Evolutionary conservation across 2,329 filamentous ascomycete species (phyloP), one percentile per base, ranked within the genome.

Genomic region (Cladosporium sp.): DNA sequence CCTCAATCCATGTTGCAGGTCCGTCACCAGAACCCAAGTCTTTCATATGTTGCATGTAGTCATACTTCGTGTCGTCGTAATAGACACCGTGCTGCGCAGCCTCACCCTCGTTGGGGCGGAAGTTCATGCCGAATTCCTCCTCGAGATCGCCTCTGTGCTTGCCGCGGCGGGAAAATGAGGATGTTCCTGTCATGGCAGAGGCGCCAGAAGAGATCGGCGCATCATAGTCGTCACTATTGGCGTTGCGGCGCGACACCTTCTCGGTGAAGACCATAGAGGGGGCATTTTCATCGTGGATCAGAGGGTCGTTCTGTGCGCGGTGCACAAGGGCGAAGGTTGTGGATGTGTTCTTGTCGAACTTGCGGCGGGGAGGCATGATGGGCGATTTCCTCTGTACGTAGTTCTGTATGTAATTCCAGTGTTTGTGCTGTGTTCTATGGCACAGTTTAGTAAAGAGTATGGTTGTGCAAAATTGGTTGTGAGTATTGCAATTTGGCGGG

Each of bases 41-140:
- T 56, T 91, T 88, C 81, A 99, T 79, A 75, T 99, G 94, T 74
- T 99, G 94, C 94, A 99, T 99, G 77, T 99, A 99, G 75, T 99
- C 94, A 75, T 99, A 99, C 69, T 90, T 84, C 63, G 90, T 88
- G 75, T 99, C 94, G 74, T 99, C 95, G 73, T 83, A 99, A 79
- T 89, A 99, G 63, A 99, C 84, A 62, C 94, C 94, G 74, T 97
- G 85, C 72, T 89, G 90, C 64, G 95, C 94, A 8, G 95, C 94
- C 76, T 99, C 92, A 66, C 95, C 95, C 75, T 99, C 94, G 73
- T 99, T 97, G 57, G 84, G 83, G 65, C 92, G 86, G 63, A 96
- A 85, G 60, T 76, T 76, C 40, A 82, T 78, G 1, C 89, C 89
- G 50, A 97, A 86, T 70, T 87, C 83, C 49, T 77, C 72, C 61